Evolutionary conservation across 2,329 filamentous ascomycete genomes (phyloP), one percentile per base, ranked within the genome.

Genomic region (Nannizziopsis arthrosporioides): DNA sequence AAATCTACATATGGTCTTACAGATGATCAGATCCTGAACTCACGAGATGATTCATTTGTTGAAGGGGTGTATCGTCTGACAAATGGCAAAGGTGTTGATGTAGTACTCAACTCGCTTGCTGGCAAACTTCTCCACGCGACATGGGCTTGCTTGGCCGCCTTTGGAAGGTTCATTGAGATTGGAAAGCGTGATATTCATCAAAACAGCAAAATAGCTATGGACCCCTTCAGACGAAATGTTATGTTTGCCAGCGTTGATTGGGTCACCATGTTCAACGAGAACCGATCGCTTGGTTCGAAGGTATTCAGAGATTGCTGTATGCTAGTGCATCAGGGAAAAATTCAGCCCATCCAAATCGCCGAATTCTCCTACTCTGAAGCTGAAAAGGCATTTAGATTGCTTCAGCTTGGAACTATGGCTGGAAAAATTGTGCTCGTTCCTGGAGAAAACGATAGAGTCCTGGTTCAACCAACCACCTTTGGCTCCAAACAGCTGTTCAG

Each of bases 101-200:
- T 54, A 22, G 45, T 53, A 1, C 42, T 55, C 32, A 56, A 54
- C 32, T 52, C 50, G 14, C 48, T 56, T 12, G 44, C 42, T 11
- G 54, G 54, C 15, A 48, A 54, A 11, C 39, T 44, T 11, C 44
- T 54, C 10, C 35, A 36, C 8, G 45, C 37, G n/a, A 49, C 50
- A 8, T 54, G 50, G 47, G 42, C 40, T 10, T 51, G 42, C 35
- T 36, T 53, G 12, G 53, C 52, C 17, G 43, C 48, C 11, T 54
- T 54, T 38, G 54, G 53, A 5, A 44, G 54, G 15, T 54, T 75
- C 59, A 52, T 74, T 40, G 47, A 52, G 19, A 50, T 40, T 14
- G 40, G 43, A 11, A 52, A 50, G 30, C 18, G 40, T 6, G 50
- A 52, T 42, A 48, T 48, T 15, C 27, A 35, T 14, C 42, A 44